Evolutionary conservation across 208 protist species (phyloP), one percentile per base, ranked within the genome.

Genomic region (Kentomonas sorsogonicus): DNA sequence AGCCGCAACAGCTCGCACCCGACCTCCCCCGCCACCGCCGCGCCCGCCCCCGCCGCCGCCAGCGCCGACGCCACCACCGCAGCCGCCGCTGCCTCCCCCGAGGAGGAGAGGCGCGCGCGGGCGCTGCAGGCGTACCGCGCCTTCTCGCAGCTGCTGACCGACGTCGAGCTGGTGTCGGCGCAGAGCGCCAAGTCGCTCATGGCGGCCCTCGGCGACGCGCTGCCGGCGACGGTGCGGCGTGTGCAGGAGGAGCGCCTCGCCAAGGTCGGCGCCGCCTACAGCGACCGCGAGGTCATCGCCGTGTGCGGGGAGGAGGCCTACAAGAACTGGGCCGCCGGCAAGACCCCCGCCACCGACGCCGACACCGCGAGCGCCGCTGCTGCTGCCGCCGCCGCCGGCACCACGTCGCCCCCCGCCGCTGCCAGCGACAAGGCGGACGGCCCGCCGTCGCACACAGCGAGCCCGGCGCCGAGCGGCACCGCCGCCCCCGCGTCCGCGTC

Each of bases 141-240:
- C 15, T 41, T 86, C 51, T 71, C 79, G 48, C 65, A 79, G 5
- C 58, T 86, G 40, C 56, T 86, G 22, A 64, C 56, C 44, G 74
- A 86, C 33, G 60, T 86, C 3, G 79, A 86, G 61, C 43, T 53
- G 38, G 76, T 72, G 26, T 79, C 77, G 50, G 74, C 69, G 39
- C 38, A 63, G 7, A 74, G 54, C 33, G 77, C 71, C 9, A 51
- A 59, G 0, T n/a, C n/a, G n/a, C n/a, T n/a, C n/a, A n/a, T n/a
- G n/a, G n/a, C n/a, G n/a, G n/a, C n/a, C n/a, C n/a, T n/a, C n/a
- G n/a, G n/a, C n/a, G n/a, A n/a, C n/a, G 39, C 60, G 45, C 10
- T 85, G 5, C 74, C 72, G 23, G 66, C 81, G 15, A 56, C 62
- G 20, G 56, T 44, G 4, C 53, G 59, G 34, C 48, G 65, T 1